Conservation (phyloP, 768 basidiomycete genomes). For the Rhodotorula kratochvilovae region DNA sequence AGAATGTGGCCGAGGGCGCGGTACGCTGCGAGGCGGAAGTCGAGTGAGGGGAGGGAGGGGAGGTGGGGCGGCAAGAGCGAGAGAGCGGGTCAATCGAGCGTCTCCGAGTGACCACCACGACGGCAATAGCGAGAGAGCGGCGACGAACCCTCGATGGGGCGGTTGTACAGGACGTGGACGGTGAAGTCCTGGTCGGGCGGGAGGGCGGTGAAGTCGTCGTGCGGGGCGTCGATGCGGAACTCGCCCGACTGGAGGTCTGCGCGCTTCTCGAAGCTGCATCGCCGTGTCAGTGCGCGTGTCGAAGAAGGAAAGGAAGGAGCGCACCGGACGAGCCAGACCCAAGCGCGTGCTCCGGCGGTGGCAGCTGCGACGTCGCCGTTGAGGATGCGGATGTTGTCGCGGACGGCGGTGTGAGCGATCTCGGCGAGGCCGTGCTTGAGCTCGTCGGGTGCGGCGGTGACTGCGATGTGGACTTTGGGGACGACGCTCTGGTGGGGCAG, state of each 20-base stretch:
- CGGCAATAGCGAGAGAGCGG: not conserved
- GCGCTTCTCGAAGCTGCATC: conserved; percentile 33
- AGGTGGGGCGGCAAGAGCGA: not conserved
- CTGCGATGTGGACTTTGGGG: conserved; percentile 16
- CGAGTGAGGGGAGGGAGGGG: not conserved
- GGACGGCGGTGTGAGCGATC: conserved; percentile 10
- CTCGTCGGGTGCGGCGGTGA: conserved; percentile 9
- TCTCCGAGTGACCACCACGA: too few species aligned
- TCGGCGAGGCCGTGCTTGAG: conserved; percentile 18
- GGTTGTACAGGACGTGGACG: conserved; percentile 30
- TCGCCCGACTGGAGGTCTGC: not conserved
- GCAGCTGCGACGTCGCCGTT: not conserved
- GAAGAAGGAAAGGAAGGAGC: not conserved
- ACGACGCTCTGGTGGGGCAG: conserved; percentile 5
- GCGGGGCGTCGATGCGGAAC: conserved; percentile 16
- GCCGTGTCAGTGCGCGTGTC: too few species aligned
- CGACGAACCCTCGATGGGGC: conserved; percentile 34
- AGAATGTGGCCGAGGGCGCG: conserved; percentile 40
- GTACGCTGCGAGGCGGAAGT: conserved; percentile 20
- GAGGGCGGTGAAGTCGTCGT: conserved; percentile 33
- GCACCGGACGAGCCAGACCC: conserved; percentile 30
- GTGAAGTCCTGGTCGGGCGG: not conserved
- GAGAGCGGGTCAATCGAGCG: not conserved
- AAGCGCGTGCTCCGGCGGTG: too few species aligned
- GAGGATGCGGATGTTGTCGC: conserved; percentile 28